Base-by-base conservation (phyloP, 306 rosid genomes). In the Vachellia collinsii region DNA sequence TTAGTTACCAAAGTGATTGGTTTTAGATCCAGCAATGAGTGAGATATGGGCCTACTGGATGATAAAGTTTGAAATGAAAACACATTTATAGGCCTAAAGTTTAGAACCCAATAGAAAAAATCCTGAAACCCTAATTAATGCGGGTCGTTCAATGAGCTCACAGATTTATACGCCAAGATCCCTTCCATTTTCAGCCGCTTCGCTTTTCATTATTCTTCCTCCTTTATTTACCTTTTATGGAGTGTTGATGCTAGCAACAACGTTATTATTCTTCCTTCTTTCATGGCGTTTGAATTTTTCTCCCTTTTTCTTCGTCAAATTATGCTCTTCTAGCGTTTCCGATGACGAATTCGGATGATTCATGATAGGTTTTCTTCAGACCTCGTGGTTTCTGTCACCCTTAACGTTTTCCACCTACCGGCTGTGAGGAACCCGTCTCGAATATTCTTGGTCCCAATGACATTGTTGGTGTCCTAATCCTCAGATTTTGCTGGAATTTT, bases 371-470 rank as follows among this genome's bases (percentile, higher is more conserved):
- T 59, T 59, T 59, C 36, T 9, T 23, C 65, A 22, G 12, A 3
- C 4, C 29, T 56, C 63, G 5, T 20, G 63, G 2, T 23, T 23
- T 59, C 65, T 10, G 36, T 5, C 16, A 10, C 36, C 16, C 37
- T 59, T 50, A 1, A 10, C n/a, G n/a, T n/a, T n/a, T 43, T 0
- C 16, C 19, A 3, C 17, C 17, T 47, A 53, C 9, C 59, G 23
- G 23, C 23, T 14, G 10, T 53, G 59, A 58, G 34, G 3, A 58
- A 59, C 3, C 11, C 3, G 25, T 20, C 3, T 59, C 11, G 65
- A 59, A 20, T 59, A 6, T 59, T 59, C 65, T 59, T 59, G 65
- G 65, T 59, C 65, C 65, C 65, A 59, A 59, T 59, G 37, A 59
- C 65, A 23, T 59, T 59, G 14, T 59, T 59, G 37, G 37, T 59